A percentile compares a stretch with the other conserved stretches of the same genome.
Evolutionary conservation across 495 filamentous ascomycete genomes (phyloP).

Genomic region (Hypoxylon perforatum): DNA sequence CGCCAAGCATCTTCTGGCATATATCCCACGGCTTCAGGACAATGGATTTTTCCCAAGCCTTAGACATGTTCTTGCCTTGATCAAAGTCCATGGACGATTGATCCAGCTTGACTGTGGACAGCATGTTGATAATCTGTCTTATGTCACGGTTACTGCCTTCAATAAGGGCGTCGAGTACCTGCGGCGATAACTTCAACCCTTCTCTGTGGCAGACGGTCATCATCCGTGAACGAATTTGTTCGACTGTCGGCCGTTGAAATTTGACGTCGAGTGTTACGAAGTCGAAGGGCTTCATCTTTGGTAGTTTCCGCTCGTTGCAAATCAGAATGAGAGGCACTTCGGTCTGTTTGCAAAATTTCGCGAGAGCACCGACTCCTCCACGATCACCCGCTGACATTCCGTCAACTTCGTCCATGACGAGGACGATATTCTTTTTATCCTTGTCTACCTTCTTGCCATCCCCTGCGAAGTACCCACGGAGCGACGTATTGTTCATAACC

Average conservation of each 20-base stretch:
- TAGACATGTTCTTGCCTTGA: constrained; percentile 89
- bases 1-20: constrained; percentile 86
- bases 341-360: constrained; percentile 92
- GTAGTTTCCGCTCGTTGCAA: constrained; percentile 91
- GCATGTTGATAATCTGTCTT: constrained; percentile 98
- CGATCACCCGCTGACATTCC: constrained; percentile 98
- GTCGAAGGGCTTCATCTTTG: constrained; percentile 99
- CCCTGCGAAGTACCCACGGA: constrained; percentile 92
- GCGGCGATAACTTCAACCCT: constrained; percentile 82
- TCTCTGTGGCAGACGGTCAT: constrained; percentile 96
- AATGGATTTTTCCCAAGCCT: constrained; percentile 97
- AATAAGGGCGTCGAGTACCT: constrained; percentile 93
- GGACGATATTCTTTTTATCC: constrained; percentile 87
- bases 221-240: constrained; percentile 88
- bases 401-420: constrained; percentile 99
- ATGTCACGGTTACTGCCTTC: constrained; percentile 96
- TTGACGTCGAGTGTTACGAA: constrained; percentile 81
- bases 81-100: constrained; percentile 81
- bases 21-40: constrained; percentile 99
- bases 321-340: constrained; percentile 96
- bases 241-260: constrained; percentile 88
- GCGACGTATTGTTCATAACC: constrained; percentile 90
- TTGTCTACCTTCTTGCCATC: constrained; percentile 81
- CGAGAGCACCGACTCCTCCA: constrained; percentile 93
- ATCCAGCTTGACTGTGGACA: constrained; percentile 91